Base-by-base conservation (phyloP, 371 early-diverging fungal genomes). In the Parasitella parasitica region DNA sequence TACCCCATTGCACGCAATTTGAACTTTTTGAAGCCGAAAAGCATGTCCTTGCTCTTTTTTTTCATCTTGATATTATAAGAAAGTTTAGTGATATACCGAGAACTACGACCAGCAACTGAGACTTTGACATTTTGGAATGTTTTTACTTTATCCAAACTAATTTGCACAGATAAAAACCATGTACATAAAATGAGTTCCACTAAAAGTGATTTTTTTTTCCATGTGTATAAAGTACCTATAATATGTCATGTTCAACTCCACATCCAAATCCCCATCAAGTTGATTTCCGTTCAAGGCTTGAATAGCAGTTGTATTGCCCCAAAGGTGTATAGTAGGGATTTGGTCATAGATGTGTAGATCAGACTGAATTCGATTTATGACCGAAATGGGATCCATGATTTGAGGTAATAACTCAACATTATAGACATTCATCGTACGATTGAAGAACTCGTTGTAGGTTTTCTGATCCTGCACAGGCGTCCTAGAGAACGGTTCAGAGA, bases 1-100 rank as follows among this genome's bases (percentile, higher is more conserved):
- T 67, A 61, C 3, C 70, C 67, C 54, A 69, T 54, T 34, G 84
- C 70, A n/a, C 81, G 76, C 18, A 83, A 36, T 66, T 81, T 83
- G 56, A 83, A n/a, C 26, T 75, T 77, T 50, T 74, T 75, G 12
- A 71, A 75, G n/a, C 73, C 78, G 41, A 70, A 78, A 7, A 80
- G 57, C 35, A 15, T 53, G 26, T 9, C 39, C 1, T 59, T 51
- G n/a, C 22, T 27, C 38, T 55, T 57, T n/a, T 61, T 61, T 4
- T 59, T 51, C 3, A 68, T 13, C 11, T 65, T 69, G 2, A 75
- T 6, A 5, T 37, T 52, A 28, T 71, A 75, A 13, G 69, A 62
- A 18, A 69, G 41, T 30, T 71, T 71, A 4, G 61, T 53, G 13
- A 66, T 49, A 15, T 16, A 53, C 22, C 64, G 66, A 9, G 71